A percentile compares a stretch with the other conserved stretches of the same genome.
These are phyloP conservation scores for Aspergillus quadricinctus DNA, from an alignment of 2,329 filamentous ascomycete species.

Conservation along the genomic window DNA sequence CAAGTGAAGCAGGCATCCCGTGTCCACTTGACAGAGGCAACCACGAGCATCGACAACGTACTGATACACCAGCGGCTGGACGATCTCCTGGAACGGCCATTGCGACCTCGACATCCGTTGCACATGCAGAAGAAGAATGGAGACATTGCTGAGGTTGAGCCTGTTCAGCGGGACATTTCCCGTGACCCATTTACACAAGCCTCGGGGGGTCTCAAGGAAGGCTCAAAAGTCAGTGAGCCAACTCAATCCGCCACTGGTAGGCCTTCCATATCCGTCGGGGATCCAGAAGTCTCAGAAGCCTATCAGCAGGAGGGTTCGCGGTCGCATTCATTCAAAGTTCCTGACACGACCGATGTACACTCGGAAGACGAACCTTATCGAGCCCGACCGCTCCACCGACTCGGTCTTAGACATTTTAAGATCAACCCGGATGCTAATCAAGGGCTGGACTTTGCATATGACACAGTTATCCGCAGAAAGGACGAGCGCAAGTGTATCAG, in stretches of 20 bases:
- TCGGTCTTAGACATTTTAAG: constrained; percentile 72
- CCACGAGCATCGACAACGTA: background rate
- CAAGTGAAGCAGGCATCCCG: background rate
- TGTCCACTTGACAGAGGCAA: background rate
- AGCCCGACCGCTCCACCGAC: constrained; percentile 51
- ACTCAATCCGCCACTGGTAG: background rate
- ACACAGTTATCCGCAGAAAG: constrained; percentile 68
- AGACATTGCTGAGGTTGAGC: constrained; percentile 1
- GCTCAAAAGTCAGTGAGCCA: background rate
- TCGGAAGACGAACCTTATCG: constrained; percentile 50
- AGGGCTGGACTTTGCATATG: constrained; percentile 67
- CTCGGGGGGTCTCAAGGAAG: background rate
- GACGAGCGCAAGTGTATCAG: constrained; percentile 65
- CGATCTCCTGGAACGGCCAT: constrained; percentile 28
- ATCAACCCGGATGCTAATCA: constrained; percentile 70
- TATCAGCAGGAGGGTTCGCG: background rate
- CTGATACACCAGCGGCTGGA: constrained; percentile 24
- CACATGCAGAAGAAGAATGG: background rate
- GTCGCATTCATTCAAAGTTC: background rate
- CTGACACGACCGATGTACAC: constrained; percentile 6
- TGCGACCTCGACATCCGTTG: constrained; percentile 20
- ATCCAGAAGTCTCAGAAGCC: background rate
- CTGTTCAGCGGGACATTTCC: background rate
- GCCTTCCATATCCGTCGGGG: background rate
- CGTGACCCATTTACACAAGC: background rate